Conservation (phyloP, 768 basidiomycete genomes). For the Tricholoma hemisulphureum region DNA sequence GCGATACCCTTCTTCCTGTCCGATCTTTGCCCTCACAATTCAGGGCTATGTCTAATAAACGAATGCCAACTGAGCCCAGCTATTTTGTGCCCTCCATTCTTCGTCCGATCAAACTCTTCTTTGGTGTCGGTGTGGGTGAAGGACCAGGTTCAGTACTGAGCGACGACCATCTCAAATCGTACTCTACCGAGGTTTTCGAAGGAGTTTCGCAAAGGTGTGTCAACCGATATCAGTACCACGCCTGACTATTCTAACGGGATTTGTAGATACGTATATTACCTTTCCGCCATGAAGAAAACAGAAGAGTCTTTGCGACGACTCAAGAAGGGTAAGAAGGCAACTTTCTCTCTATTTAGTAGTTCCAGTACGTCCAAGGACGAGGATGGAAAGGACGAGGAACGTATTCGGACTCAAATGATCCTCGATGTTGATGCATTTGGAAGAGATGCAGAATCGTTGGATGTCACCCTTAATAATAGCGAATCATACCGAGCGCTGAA, state of each 20-base stretch:
- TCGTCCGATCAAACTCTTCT: slow-evolving; percentile 74
- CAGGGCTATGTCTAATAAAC: slow-evolving; percentile 77
- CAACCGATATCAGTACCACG: not conserved
- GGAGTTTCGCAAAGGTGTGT: slow-evolving; percentile 62
- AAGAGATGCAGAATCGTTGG: slow-evolving; percentile 68
- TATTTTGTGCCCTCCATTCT: slow-evolving; percentile 83
- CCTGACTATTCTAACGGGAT: not conserved
- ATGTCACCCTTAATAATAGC: slow-evolving; percentile 56
- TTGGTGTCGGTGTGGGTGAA: slow-evolving; percentile 56
- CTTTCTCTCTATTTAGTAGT: slow-evolving; percentile 78
- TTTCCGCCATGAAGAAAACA: slow-evolving; percentile 86
- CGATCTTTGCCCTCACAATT: slow-evolving; percentile 89
- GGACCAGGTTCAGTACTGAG: slow-evolving; percentile 61
- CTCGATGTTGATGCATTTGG: slow-evolving; percentile 85
- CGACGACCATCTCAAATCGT: slow-evolving; percentile 47
- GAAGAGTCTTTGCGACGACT: slow-evolving; percentile 85
- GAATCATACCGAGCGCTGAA: slow-evolving; percentile 54
- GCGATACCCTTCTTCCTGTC: slow-evolving; percentile 80
- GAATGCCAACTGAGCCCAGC: slow-evolving; percentile 73
- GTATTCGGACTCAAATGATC: slow-evolving; percentile 79
- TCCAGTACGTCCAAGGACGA: slow-evolving; percentile 50
- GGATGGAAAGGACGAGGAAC: slow-evolving; percentile 83
- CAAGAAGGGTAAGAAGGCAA: slow-evolving; percentile 79
- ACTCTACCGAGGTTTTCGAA: slow-evolving; percentile 67
- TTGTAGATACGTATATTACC: slow-evolving; percentile 72